Evolutionary conservation across 116 monocot genomes (phyloP).

Genomic region (Trichopus zeylanicus): DNA sequence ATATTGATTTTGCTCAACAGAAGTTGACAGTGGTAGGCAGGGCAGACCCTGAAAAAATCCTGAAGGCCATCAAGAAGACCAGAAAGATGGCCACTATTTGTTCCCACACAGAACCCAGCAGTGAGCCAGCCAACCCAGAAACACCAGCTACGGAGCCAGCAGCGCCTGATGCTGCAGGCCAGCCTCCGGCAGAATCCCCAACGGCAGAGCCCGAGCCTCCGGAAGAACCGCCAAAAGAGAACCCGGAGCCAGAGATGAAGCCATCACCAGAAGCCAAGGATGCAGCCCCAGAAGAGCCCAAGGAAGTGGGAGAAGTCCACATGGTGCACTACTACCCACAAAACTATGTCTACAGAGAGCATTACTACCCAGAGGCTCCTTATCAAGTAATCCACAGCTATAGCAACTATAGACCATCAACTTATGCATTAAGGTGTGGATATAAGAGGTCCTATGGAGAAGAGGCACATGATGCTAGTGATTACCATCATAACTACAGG

Average conservation of each 20-base stretch:
- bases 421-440: conserved; percentile 10
- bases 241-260: conserved; percentile 1
- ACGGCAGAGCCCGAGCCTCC: conserved; percentile 12
- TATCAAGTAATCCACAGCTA: conserved; percentile 33
- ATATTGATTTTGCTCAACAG: conserved; percentile 43
- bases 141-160: conserved; percentile 16
- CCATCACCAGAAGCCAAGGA: conserved; percentile 14
- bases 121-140: conserved; percentile 16
- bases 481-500: background rate
- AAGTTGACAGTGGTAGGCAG: conserved; percentile 64
- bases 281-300: background rate
- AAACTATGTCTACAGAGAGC: conserved; percentile 10
- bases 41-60: conserved; percentile 58
- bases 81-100: conserved; percentile 64
- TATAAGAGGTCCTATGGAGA: background rate
- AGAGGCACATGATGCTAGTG: background rate
- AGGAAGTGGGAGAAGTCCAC: conserved; percentile 26
- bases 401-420: conserved; percentile 24
- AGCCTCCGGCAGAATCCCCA: conserved; percentile 5
- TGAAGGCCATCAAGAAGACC: conserved; percentile 70
- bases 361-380: conserved; percentile 10
- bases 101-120: conserved; percentile 31
- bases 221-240: conserved; percentile 12
- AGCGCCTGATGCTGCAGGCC: background rate
- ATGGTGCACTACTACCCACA: conserved; percentile 66